Percentiles rank a stretch among this genome's conserved stretches.
phyloP scores from a whole-genome alignment of 2,329 filamentous ascomycete species.

The Penicillium occitanis region DNA sequence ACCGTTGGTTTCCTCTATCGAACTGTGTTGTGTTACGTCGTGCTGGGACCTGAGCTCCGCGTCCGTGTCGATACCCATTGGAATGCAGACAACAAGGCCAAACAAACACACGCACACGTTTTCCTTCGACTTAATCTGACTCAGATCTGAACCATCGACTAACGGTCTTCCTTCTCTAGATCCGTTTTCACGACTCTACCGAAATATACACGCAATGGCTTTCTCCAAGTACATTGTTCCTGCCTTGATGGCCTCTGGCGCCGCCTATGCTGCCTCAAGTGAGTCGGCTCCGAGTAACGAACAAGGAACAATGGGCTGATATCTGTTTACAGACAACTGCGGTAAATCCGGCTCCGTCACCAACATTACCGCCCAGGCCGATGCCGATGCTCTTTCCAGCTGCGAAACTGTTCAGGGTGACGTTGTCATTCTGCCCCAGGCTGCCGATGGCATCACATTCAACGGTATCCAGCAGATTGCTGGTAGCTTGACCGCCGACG shows the following conservation, averaged over 20 bases:
- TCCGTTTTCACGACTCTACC: constrained; percentile 10
- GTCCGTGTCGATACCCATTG: constrained; percentile 15
- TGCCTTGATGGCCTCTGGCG: constrained; percentile 54
- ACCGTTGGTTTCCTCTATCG: not conserved
- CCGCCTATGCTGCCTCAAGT: constrained; percentile 49
- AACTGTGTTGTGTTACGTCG: not conserved
- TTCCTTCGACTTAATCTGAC: not conserved
- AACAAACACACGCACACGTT: constrained; percentile 10
- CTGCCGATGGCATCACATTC: constrained; percentile 61
- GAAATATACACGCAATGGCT: constrained; percentile 45
- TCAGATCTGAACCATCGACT: not conserved
- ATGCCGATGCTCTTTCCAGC: constrained; percentile 61
- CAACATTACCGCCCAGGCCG: constrained; percentile 60
- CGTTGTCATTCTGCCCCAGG: constrained; percentile 61
- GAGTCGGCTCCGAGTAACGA: constrained; percentile 24
- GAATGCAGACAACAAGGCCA: constrained; percentile 13
- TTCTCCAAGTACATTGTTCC: constrained; percentile 58
- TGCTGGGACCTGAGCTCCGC: not conserved
- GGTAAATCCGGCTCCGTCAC: constrained; percentile 29
- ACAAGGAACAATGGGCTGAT: constrained; percentile 25
- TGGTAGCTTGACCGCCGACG: constrained; percentile 53
- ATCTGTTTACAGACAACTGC: constrained; percentile 18
- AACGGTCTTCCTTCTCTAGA: not conserved
- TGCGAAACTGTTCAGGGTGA: constrained; percentile 71
- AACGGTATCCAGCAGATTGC: constrained; percentile 61